Base-by-base conservation (phyloP, 495 filamentous ascomycete species). In the Hapsidospora chrysogenum region DNA sequence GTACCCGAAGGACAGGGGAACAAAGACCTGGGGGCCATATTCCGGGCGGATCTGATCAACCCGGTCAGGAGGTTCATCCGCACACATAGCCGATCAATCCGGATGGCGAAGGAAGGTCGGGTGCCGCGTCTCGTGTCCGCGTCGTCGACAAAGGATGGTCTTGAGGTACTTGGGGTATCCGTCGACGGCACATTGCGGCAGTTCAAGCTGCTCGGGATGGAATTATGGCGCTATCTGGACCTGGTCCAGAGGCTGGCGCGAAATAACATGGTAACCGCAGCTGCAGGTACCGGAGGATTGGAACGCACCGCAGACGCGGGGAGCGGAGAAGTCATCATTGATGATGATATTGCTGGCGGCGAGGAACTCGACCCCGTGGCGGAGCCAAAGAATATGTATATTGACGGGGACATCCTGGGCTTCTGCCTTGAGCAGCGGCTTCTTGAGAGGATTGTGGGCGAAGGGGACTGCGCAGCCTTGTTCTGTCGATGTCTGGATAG, bases 331-430 rank as follows among this genome's bases (percentile, higher is more conserved):
- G n/a, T n/a, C n/a, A n/a, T n/a, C n/a, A n/a, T n/a, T n/a, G n/a
- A n/a, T 9, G 31, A 33, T 8, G 11, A 44, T 22, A 15, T 39
- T 19, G 35, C 13, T 3, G 16, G 37, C 1, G 37, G 37, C 3
- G 27, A 52, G 23, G 46, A 42, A 8, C 34, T 33, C 16, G 41
- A 50, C 8, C 38, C 41, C 1, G 55, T 61, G 33, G 53, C 55
- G 10, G 29, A 38, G 4, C 58, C 49, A 27, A 40, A 47, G 16
- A 57, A 60, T 28, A 72, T 68, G 64, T 76, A 81, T 17, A 55
- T 85, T 6, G 68, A 85, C 41, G 78, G 80, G 0, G 76, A 81
- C 41, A 61, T 81, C 13, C 50, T 85, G 27, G 50, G 49, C 34
- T 58, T 65, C 15, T 60, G 57, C 41, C 46, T 82, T 3, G 52